Percentiles rank a stretch among this genome's conserved stretches.
Conservation (phyloP, 2,329 filamentous ascomycete genomes). For the Colletotrichum eremochloae region DNA sequence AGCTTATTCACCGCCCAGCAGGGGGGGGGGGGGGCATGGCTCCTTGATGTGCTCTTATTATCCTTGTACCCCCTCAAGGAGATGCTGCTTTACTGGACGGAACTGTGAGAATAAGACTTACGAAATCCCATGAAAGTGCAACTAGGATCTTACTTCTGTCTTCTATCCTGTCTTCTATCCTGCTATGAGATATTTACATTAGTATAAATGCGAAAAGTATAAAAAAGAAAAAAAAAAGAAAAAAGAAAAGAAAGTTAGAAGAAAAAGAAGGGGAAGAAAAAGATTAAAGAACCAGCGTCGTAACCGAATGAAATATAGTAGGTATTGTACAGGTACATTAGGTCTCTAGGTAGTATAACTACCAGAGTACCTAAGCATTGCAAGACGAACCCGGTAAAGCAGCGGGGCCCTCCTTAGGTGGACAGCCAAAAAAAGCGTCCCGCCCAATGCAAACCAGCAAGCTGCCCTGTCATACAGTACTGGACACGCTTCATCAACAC, state of each 20-base stretch:
- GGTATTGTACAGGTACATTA: background rate
- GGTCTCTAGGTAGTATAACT: too few relatives aligned
- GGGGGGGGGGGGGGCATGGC: conserved; percentile 9
- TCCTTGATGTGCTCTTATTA: conserved; percentile 14
- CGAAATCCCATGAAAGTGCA: background rate
- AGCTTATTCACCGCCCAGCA: conserved; percentile 38
- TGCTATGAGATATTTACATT: too few relatives aligned
- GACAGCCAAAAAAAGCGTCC: conserved; percentile 37
- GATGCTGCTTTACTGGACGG: conserved; percentile 26
- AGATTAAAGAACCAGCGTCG: background rate
- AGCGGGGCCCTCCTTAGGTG: conserved; percentile 39
- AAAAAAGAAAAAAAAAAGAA: background rate
- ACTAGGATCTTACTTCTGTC: too few relatives aligned
- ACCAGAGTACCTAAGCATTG: background rate
- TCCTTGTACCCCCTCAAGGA: conserved; percentile 10
- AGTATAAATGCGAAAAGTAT: rapidly evolving
- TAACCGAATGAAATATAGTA: background rate
- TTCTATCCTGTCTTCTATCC: too few relatives aligned
- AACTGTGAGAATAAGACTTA: background rate
- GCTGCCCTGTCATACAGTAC: conserved; percentile 42
- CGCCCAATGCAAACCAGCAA: conserved; percentile 39
- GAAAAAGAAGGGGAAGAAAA: background rate
- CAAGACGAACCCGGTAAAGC: conserved; percentile 25
- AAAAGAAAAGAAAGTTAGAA: too few relatives aligned
- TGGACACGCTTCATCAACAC: conserved; percentile 42